A percentile compares a stretch with the other conserved stretches of the same genome.
These are phyloP conservation scores for Liriodendron chinense DNA, from an alignment of 164 flowering plant species.

Conservation along the genomic window DNA sequence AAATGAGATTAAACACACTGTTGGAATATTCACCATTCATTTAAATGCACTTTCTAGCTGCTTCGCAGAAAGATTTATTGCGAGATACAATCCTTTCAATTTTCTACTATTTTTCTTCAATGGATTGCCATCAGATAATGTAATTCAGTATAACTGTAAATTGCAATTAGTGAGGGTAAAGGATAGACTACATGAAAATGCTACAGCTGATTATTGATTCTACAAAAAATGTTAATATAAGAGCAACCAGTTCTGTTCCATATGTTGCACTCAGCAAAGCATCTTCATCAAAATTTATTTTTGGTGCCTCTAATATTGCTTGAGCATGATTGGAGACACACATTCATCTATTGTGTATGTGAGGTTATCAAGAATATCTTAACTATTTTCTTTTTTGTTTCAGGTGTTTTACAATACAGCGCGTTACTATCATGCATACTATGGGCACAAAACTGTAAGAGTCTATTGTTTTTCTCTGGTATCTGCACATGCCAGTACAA, in stretches of 20 bases:
- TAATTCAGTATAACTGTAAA: not conserved
- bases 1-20: not conserved
- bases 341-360: too few species aligned
- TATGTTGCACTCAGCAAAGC: not conserved
- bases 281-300: not conserved
- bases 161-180: not conserved
- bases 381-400: constrained; percentile 12
- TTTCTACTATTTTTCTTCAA: not conserved
- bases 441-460: constrained; percentile 95
- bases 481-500: not conserved
- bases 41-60: not conserved
- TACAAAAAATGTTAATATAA: too few species aligned
- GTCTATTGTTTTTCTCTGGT: constrained; percentile 2
- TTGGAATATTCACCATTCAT: not conserved
- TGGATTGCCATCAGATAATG: not conserved
- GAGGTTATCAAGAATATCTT: not conserved
- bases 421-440: constrained; percentile 87
- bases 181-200: too few species aligned
- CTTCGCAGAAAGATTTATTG: not conserved
- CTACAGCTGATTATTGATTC: not conserved
- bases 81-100: not conserved
- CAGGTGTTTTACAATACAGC: constrained; percentile 94
- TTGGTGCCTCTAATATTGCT: not conserved
- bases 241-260: not conserved
- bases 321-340: not conserved